phyloP scores from a whole-genome alignment of 2,329 filamentous ascomycete genomes.

The Aspergillus hortae region DNA sequence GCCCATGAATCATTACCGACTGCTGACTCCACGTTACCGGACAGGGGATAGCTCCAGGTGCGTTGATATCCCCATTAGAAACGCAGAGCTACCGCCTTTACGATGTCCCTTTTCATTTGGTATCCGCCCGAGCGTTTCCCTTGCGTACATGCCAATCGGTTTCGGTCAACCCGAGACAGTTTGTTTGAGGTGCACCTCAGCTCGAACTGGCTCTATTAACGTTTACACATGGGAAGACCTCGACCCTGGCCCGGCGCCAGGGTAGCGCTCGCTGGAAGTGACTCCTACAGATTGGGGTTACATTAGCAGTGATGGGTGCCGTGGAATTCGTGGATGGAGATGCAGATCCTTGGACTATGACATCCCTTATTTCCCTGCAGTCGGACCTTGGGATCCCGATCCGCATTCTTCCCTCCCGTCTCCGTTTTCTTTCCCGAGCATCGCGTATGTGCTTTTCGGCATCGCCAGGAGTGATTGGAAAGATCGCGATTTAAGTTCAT shows the following conservation, averaged over 20 bases:
- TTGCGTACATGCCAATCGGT: background rate
- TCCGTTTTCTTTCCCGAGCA: background rate
- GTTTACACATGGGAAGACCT: no score
- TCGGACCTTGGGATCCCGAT: background rate
- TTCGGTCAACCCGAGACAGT: background rate
- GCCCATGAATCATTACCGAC: background rate
- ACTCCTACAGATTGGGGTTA: slow-evolving; percentile 4
- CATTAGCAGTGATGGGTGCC: slow-evolving; percentile 15
- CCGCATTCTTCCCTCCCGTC: background rate
- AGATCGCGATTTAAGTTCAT: slow-evolving; percentile 22
- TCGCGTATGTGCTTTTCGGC: slow-evolving; percentile 20
- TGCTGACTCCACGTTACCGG: background rate
- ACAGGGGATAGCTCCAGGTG: background rate
- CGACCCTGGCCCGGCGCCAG: no score
- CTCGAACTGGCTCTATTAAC: no score
- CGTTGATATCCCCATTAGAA: background rate
- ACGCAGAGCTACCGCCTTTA: background rate
- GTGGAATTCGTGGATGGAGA: slow-evolving; percentile 9
- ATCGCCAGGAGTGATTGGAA: slow-evolving; percentile 32
- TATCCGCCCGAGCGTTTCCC: background rate
- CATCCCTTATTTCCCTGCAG: slow-evolving; percentile 1
- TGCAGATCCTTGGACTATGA: background rate
- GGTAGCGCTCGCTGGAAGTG: no score
- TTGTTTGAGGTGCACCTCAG: background rate
- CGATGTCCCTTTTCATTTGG: background rate